A percentile compares a stretch with the other conserved stretches of the same genome.
Conservation (phyloP, 2,329 filamentous ascomycete genomes). For the Rhytidhysteron rufulum region DNA sequence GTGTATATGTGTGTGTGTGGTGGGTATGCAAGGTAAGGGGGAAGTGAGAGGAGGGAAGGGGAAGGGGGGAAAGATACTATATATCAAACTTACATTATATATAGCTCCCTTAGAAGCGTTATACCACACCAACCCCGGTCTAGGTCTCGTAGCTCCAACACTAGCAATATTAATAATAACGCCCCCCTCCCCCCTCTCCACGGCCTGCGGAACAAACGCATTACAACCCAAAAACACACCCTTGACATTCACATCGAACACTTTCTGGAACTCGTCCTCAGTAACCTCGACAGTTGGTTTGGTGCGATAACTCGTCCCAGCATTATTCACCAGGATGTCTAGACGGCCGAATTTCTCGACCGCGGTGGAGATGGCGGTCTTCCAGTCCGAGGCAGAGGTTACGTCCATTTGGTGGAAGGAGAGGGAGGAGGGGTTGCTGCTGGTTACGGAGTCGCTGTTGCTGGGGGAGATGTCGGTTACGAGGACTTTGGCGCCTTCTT, state of each 20-base stretch:
- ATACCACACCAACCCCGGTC: slow-evolving; percentile 65
- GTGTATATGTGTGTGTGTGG: no score
- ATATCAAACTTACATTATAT: slow-evolving; percentile 53
- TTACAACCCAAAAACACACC: slow-evolving; percentile 59
- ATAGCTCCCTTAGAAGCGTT: slow-evolving; percentile 66
- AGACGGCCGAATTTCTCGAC: slow-evolving; percentile 52
- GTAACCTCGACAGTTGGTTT: slow-evolving; percentile 60
- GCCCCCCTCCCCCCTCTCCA: slow-evolving; percentile 55
- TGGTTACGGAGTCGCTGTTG: slow-evolving; percentile 48
- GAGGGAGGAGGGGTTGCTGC: slow-evolving; percentile 35
- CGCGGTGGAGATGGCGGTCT: slow-evolving; percentile 51
- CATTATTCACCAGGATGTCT: slow-evolving; percentile 60
- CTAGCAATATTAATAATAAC: slow-evolving; percentile 65
- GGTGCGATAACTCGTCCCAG: slow-evolving; percentile 53
- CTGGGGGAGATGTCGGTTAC: slow-evolving; percentile 59
- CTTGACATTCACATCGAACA: slow-evolving; percentile 68
- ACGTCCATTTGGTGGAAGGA: slow-evolving; percentile 47
- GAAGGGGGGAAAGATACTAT: slow-evolving; percentile 2
- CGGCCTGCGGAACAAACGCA: slow-evolving; percentile 58
- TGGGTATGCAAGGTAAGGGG: no score
- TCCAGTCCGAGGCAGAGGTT: slow-evolving; percentile 51
- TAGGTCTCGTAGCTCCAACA: slow-evolving; percentile 59
- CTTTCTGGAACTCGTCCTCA: slow-evolving; percentile 62
- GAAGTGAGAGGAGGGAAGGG: slow-evolving; percentile 4
- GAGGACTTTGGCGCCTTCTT: slow-evolving; percentile 59